A percentile compares a stretch with the other conserved stretches of the same genome.
Evolutionary conservation across 805 yeast genomes (phyloP).

Genomic region (Tetrapisispora phaffii): DNA sequence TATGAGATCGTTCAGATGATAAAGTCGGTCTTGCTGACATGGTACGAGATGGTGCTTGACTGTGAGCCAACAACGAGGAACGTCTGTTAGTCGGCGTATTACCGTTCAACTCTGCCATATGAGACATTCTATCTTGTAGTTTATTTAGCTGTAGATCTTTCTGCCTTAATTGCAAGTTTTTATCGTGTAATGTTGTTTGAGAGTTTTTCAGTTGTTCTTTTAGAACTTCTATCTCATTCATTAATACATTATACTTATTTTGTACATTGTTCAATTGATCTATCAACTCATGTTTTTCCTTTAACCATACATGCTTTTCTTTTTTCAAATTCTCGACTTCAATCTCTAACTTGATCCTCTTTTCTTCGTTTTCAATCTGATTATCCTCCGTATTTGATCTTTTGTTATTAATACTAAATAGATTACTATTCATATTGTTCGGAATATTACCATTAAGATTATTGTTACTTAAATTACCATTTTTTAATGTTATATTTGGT

Average conservation of each 20-base stretch:
- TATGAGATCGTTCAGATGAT: background rate
- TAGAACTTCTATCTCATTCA: slow-evolving; percentile 35
- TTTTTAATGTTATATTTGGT: slow-evolving; percentile 4
- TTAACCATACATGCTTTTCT: slow-evolving; percentile 38
- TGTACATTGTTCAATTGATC: slow-evolving; percentile 24
- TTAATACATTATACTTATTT: slow-evolving; percentile 35
- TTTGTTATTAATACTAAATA: slow-evolving; percentile 1
- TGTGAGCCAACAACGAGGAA: background rate
- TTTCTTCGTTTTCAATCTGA: slow-evolving; percentile 8
- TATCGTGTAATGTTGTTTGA: slow-evolving; percentile 15
- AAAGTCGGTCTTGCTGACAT: background rate
- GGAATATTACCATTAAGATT: background rate
- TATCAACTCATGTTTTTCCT: slow-evolving; percentile 26
- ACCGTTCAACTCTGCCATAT: slow-evolving; percentile 4
- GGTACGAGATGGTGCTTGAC: background rate
- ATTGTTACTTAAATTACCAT: background rate
- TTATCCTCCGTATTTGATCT: slow-evolving; percentile 10
- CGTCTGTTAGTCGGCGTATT: background rate
- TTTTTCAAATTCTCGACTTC: slow-evolving; percentile 37
- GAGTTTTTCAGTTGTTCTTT: slow-evolving; percentile 24
- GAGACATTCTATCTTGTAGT: slow-evolving; percentile 15
- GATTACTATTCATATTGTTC: background rate
- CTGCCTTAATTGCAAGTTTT: slow-evolving; percentile 15
- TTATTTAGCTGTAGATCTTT: slow-evolving; percentile 16
- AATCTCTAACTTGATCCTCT: slow-evolving; percentile 24